A percentile compares a stretch with the other conserved stretches of the same genome.
Evolutionary conservation across 179 eudicot species (phyloP).

Genomic region (Patellifolia procumbens): DNA sequence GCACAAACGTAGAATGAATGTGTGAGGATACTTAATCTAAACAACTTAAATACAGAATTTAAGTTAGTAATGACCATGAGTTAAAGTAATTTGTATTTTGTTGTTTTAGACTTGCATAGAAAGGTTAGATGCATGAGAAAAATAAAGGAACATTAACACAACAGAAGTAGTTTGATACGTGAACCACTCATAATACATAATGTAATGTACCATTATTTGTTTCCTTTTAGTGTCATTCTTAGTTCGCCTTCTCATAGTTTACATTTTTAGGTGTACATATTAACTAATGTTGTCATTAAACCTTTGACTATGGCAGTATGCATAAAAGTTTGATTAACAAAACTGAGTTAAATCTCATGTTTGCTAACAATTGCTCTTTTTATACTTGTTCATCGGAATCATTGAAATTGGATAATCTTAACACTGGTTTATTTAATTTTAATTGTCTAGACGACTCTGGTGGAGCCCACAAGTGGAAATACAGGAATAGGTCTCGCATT

Average conservation of each 20-base stretch:
- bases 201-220: no score
- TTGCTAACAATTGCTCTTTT: background rate
- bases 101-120: no score
- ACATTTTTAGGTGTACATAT: background rate
- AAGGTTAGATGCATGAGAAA: no score
- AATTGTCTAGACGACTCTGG: conserved; percentile 63
- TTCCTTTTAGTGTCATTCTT: background rate
- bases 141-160: no score
- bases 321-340: background rate
- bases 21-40: no score
- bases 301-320: background rate
- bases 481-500: conserved; percentile 98
- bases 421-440: conserved; percentile 17
- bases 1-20: no score
- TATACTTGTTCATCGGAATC: background rate
- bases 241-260: background rate
- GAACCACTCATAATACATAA: no score
- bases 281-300: background rate
- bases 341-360: background rate
- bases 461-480: conserved; percentile 98
- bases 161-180: no score
- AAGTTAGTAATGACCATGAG: no score
- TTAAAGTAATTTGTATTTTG: no score
- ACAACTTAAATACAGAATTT: no score
- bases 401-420: background rate